phyloP scores from a whole-genome alignment of 106 monocot genomes.

The Ottelia alismoides region DNA sequence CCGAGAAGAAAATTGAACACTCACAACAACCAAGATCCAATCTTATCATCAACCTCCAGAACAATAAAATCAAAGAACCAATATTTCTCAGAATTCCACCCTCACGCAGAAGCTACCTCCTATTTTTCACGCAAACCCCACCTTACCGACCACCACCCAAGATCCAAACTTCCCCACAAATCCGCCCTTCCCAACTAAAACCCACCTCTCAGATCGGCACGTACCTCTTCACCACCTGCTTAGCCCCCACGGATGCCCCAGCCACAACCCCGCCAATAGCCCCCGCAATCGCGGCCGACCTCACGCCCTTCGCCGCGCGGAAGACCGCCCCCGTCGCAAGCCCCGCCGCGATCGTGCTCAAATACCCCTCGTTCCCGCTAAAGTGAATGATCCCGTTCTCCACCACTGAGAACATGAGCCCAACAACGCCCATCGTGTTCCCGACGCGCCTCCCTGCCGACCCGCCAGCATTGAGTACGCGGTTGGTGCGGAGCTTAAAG shows the following conservation, averaged over 20 bases:
- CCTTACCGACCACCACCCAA: no score
- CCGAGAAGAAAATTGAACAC: no score
- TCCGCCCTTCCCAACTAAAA: no score
- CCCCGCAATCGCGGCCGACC: slow-evolving; percentile 61
- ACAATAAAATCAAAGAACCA: no score
- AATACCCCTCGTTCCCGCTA: slow-evolving; percentile 40
- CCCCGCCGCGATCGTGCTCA: slow-evolving; percentile 56
- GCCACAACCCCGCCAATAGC: slow-evolving; percentile 71
- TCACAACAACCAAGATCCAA: no score
- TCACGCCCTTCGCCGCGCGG: slow-evolving; percentile 32
- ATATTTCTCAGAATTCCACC: no score
- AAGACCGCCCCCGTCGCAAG: slow-evolving; percentile 48
- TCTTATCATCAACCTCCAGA: no score
- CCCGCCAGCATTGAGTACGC: slow-evolving; percentile 53
- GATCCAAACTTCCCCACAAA: no score
- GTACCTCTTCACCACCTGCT: slow-evolving; percentile 74
- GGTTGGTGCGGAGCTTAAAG: slow-evolving; percentile 41
- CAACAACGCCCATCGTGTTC: slow-evolving; percentile 50
- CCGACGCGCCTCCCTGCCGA: slow-evolving; percentile 45
- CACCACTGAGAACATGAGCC: slow-evolving; percentile 58
- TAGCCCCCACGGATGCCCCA: slow-evolving; percentile 48
- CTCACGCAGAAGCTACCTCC: no score
- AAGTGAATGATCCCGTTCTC: slow-evolving; percentile 48
- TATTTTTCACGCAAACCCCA: no score
- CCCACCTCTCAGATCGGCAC: no score